Evolutionary conservation across 2,329 filamentous ascomycete genomes (phyloP).

Genomic region (Aaosphaeria arxii): DNA sequence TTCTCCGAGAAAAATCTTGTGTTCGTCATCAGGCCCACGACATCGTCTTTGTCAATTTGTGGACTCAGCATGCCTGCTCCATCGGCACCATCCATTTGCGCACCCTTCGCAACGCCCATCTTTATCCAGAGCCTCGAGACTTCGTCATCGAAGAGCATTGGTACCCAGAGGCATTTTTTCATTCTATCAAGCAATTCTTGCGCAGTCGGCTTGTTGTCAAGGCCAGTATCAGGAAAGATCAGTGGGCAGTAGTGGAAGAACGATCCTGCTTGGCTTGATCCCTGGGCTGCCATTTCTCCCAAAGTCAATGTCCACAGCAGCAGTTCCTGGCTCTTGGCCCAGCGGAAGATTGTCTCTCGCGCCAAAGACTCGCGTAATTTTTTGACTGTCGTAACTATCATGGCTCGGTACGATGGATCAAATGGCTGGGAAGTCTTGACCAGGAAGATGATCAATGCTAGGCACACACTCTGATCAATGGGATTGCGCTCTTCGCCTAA

Average conservation of each 20-base stretch:
- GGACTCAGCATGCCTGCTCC: slow-evolving; percentile 1
- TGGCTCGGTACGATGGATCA: slow-evolving; percentile 5
- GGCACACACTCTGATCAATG: slow-evolving; percentile 22
- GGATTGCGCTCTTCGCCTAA: slow-evolving; percentile 2
- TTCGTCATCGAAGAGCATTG: slow-evolving; percentile 16
- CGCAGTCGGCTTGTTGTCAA: slow-evolving; percentile 5
- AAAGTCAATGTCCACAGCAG: slow-evolving; percentile 29
- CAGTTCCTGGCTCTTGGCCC: slow-evolving; percentile 18
- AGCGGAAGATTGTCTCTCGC: slow-evolving; percentile 11
- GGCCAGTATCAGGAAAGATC: slow-evolving; percentile 9
- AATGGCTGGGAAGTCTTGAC: slow-evolving; percentile 20
- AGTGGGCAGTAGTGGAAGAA: slow-evolving; percentile 16
- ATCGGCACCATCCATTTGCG: background rate
- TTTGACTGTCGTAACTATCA: slow-evolving; percentile 16
- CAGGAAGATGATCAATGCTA: slow-evolving; percentile 24
- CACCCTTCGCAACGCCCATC: slow-evolving; percentile 15
- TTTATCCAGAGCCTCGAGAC: slow-evolving; percentile 13
- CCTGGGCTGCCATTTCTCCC: slow-evolving; percentile 21
- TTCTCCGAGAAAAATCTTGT: slow-evolving; percentile 9
- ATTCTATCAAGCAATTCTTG: slow-evolving; percentile 15
- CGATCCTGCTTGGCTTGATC: slow-evolving; percentile 8
- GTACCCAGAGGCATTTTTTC: slow-evolving; percentile 19
- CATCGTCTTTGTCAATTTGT: slow-evolving; percentile 8
- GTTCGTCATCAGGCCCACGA: slow-evolving; percentile 9
- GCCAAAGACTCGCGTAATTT: slow-evolving; percentile 18